Evolutionary conservation across 2,329 filamentous ascomycete genomes (phyloP).

Genomic region (Plenodomus lindquistii): DNA sequence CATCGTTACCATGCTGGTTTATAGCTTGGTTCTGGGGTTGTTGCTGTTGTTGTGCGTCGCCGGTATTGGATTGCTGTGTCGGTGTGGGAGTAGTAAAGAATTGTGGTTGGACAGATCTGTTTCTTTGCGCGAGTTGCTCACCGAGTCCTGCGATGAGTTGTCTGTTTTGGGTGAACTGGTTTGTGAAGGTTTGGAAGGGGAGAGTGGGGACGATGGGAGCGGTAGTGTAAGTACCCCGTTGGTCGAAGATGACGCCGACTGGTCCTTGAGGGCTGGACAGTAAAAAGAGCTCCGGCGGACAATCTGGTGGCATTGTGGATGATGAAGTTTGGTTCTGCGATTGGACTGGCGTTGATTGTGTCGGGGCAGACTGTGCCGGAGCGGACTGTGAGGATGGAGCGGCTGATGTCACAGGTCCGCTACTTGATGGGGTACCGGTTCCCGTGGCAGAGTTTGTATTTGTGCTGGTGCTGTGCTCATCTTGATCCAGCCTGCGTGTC

Average conservation of each 20-base stretch:
- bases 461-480: slow-evolving; percentile 9
- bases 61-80: slow-evolving; percentile 15
- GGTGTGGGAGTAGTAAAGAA: slow-evolving; percentile 21
- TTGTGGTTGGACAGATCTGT: slow-evolving; percentile 20
- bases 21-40: slow-evolving; percentile 18
- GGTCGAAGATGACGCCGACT: slow-evolving; percentile 42
- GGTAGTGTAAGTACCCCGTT: slow-evolving; percentile 40
- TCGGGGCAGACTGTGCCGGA: not conserved
- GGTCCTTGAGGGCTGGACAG: slow-evolving; percentile 44
- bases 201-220: slow-evolving; percentile 32
- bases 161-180: slow-evolving; percentile 39
- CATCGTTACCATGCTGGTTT: slow-evolving; percentile 13
- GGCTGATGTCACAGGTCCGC: slow-evolving; percentile 2
- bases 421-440: slow-evolving; percentile 1
- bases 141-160: slow-evolving; percentile 36
- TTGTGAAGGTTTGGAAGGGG: slow-evolving; percentile 36
- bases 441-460: slow-evolving; percentile 1
- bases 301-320: slow-evolving; percentile 16
- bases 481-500: slow-evolving; percentile 21
- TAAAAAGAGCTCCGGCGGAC: slow-evolving; percentile 38
- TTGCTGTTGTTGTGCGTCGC: slow-evolving; percentile 5
- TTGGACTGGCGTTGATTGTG: slow-evolving; percentile 3
- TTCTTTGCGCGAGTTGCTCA: slow-evolving; percentile 33
- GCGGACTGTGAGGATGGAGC: slow-evolving; percentile 6
- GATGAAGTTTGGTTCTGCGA: slow-evolving; percentile 4